Evolutionary conservation across 75 land plant genomes (phyloP).

Genomic region (Larix kaempferi): DNA sequence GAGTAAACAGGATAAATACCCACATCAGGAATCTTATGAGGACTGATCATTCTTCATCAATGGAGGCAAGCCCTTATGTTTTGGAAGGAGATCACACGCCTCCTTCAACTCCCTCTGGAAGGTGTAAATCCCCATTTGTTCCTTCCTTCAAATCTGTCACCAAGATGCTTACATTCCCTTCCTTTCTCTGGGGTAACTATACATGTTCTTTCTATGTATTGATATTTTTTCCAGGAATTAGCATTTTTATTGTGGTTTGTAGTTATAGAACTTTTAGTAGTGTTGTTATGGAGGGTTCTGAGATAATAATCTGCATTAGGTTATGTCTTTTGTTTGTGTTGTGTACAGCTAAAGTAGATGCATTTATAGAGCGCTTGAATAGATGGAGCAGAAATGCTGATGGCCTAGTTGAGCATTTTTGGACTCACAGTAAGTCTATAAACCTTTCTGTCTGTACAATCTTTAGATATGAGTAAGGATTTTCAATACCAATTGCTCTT

Average conservation of each 20-base stretch:
- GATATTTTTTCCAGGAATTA: background rate
- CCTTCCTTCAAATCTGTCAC: constrained; percentile 9
- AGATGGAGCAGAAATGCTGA: constrained; percentile 4
- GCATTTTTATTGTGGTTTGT: background rate
- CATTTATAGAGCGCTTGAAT: background rate
- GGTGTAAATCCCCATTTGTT: constrained; percentile 13
- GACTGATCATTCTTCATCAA: background rate
- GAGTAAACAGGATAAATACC: background rate
- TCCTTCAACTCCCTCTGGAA: constrained; percentile 1
- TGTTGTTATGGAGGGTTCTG: background rate
- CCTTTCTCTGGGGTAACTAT: constrained; percentile 8
- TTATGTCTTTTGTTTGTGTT: background rate
- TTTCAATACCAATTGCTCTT: too few relatives aligned
- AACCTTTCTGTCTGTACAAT: background rate
- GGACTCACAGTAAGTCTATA: constrained; percentile 6
- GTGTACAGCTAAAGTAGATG: constrained; percentile 9
- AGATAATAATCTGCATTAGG: background rate
- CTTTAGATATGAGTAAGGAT: too few relatives aligned
- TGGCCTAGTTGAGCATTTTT: constrained; percentile 2
- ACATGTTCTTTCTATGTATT: background rate
- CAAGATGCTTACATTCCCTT: constrained; percentile 4
- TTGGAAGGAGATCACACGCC: background rate
- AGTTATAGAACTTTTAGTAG: background rate
- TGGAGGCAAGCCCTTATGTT: background rate
- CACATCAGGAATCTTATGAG: background rate